Evolutionary conservation across 2,329 filamentous ascomycete genomes (phyloP).

Genomic region (Alternaria sp.): DNA sequence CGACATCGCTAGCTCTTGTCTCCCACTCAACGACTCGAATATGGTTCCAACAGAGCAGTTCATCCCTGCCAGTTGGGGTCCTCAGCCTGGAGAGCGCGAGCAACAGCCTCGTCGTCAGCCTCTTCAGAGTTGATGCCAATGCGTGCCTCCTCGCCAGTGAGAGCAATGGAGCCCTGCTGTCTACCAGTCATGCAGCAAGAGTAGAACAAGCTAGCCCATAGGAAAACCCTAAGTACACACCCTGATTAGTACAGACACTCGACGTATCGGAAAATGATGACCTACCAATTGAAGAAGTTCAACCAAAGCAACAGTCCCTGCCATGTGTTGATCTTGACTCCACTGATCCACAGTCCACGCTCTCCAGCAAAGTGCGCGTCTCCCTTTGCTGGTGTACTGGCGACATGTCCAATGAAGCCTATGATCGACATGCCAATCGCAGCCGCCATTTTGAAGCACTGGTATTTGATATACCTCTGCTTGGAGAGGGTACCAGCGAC

Average conservation of each 20-base stretch:
- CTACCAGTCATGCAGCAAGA: slow-evolving; percentile 34
- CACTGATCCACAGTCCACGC: slow-evolving; percentile 22
- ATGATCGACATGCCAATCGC: slow-evolving; percentile 27
- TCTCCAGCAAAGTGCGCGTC: slow-evolving; percentile 11
- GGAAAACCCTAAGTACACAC: slow-evolving; percentile 22
- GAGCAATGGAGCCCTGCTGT: slow-evolving; percentile 28
- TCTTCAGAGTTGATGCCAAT: slow-evolving; percentile 19
- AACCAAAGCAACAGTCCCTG: slow-evolving; percentile 29
- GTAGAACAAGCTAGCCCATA: slow-evolving; percentile 34
- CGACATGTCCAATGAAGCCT: slow-evolving; percentile 19
- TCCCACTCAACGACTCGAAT: neutral
- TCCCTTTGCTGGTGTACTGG: slow-evolving; percentile 3
- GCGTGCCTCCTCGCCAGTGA: slow-evolving; percentile 27
- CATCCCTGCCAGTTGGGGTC: slow-evolving; percentile 27
- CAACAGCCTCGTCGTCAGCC: slow-evolving; percentile 24
- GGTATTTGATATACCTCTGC: slow-evolving; percentile 30
- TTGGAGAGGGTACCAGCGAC: slow-evolving; percentile 23
- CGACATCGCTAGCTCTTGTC: too few species aligned
- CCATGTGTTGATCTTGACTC: slow-evolving; percentile 27
- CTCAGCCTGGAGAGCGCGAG: slow-evolving; percentile 25
- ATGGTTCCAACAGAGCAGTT: neutral
- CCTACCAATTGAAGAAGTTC: slow-evolving; percentile 34
- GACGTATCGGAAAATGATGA: neutral
- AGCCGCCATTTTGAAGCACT: slow-evolving; percentile 27
- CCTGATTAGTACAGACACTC: neutral